Evolutionary conservation across 192 early-diverging fungal species (phyloP), one percentile per base, ranked within the genome.

Genomic region (Linnemannia exigua): DNA sequence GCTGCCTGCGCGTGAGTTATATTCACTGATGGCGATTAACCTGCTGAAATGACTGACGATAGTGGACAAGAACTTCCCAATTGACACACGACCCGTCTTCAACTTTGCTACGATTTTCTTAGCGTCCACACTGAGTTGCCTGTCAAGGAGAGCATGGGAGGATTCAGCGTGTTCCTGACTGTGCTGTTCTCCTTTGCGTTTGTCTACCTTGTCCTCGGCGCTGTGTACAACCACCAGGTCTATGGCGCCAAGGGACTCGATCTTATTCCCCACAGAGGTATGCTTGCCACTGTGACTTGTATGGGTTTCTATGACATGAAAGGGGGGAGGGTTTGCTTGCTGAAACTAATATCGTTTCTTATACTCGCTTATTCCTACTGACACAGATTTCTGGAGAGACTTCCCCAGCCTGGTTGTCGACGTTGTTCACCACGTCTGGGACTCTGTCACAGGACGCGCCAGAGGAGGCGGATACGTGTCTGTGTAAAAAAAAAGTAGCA

Each of bases 371-470:
- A 5, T 36, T 67, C 17, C 16, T 73, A 16, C 25, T 75, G 37
- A 5, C 47, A 63, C 25, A 86, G 84, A 80, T 20, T 86, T 86
- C 51, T 80, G 77, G 78, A 79, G 70, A 76, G 84, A 86, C 28
- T 86, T 86, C 50, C 84, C 84, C 5, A 61, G 66, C 25, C 79
- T 86, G 2, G 84, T 86, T 8, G 70, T 77, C 7, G 84, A 86
- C 69, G 78, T 86, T 63, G 74, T 69, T 51, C 84, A 75, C 37
- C 78, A 80, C 22, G 74, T 86, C 15, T 86, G 84, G 84, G 74
- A 86, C 28, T 79, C 84, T 19, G 84, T 80, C 35, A 86, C 84
- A 5, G 84, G 78, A 12, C 73, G 84, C 35, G 28, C 46, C 37
- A 52, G 67, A 44, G 54, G 74, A 28, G 48, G 70, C 22, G 84